Percentiles rank a stretch among this genome's conserved stretches.
phyloP scores from a whole-genome alignment of 768 basidiomycete species.

The Lentinus brumalis region DNA sequence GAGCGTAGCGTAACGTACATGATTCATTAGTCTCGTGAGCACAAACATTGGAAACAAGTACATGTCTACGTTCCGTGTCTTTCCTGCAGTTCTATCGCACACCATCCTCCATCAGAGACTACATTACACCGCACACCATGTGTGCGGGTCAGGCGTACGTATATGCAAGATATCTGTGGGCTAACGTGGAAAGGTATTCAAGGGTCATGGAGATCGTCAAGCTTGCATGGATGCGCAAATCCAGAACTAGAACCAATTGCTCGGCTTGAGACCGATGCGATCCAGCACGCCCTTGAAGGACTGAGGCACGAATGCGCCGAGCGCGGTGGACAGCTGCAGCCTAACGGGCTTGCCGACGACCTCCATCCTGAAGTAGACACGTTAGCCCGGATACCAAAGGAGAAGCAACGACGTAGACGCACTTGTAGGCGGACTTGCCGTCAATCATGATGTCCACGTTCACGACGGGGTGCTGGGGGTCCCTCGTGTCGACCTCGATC shows the following conservation, averaged over 20 bases:
- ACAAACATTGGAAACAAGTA: not conserved
- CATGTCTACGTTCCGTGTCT: not conserved
- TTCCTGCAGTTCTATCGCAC: not conserved
- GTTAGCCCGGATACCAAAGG: not conserved
- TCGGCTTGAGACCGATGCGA: conserved; percentile 55
- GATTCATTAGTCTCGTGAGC: not conserved
- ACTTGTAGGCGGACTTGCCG: conserved; percentile 57
- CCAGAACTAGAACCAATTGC: conserved; percentile 52
- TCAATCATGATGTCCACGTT: conserved; percentile 62
- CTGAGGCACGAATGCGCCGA: conserved; percentile 49
- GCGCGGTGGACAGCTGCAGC: conserved; percentile 41
- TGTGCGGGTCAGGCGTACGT: not conserved
- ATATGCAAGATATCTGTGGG: not conserved
- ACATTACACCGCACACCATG: not conserved
- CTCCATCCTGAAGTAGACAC: conserved; percentile 40
- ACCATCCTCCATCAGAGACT: not conserved
- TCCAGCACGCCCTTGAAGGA: conserved; percentile 57
- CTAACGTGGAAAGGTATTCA: not conserved
- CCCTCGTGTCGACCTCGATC: conserved; percentile 68
- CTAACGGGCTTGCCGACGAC: conserved; percentile 51
- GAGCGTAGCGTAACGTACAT: conserved; percentile 3
- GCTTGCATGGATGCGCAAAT: not conserved
- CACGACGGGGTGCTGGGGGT: conserved; percentile 51
- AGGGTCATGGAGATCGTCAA: not conserved
- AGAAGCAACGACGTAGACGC: conserved; percentile 15